Conservation (phyloP, 192 early-diverging fungal species). For the Bifiguratus adelaidae region DNA sequence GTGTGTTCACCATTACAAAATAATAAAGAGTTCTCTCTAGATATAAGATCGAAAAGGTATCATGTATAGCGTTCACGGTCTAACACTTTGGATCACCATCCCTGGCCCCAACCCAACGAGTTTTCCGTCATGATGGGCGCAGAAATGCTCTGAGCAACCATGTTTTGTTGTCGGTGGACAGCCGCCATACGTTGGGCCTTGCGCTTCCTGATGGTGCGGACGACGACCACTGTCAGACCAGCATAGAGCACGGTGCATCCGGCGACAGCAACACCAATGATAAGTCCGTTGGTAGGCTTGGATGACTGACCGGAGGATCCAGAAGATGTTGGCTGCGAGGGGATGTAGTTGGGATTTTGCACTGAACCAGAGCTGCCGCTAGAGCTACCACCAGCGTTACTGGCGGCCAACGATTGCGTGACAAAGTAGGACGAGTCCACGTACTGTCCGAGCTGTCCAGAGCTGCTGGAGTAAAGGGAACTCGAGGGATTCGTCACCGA, state of each 20-base stretch:
- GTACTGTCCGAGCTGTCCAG: slow-evolving; percentile 6
- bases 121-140: slow-evolving; percentile 25
- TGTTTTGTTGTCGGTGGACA: slow-evolving; percentile 3
- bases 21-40: too few species aligned
- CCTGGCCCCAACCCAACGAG: too few species aligned
- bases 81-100: too few species aligned
- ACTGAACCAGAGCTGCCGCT: too few species aligned
- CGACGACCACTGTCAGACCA: slow-evolving; percentile 19
- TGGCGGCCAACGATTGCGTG: too few species aligned
- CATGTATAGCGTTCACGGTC: too few species aligned
- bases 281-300: slow-evolving; percentile 1
- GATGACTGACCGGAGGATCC: too few species aligned
- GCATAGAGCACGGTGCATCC: slow-evolving; percentile 20
- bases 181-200: slow-evolving; percentile 7
- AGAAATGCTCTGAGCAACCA: slow-evolving; percentile 15
- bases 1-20: too few species aligned
- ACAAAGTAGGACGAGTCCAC: slow-evolving; percentile 14
- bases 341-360: too few species aligned
- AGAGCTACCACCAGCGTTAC: neutral
- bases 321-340: too few species aligned
- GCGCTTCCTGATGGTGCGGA: slow-evolving; percentile 15
- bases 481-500: slow-evolving; percentile 6
- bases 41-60: too few species aligned
- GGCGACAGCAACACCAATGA: slow-evolving; percentile 22
- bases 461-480: slow-evolving; percentile 6